Conservation (phyloP, 768 basidiomycete genomes). For the Amylocystis lapponica region DNA sequence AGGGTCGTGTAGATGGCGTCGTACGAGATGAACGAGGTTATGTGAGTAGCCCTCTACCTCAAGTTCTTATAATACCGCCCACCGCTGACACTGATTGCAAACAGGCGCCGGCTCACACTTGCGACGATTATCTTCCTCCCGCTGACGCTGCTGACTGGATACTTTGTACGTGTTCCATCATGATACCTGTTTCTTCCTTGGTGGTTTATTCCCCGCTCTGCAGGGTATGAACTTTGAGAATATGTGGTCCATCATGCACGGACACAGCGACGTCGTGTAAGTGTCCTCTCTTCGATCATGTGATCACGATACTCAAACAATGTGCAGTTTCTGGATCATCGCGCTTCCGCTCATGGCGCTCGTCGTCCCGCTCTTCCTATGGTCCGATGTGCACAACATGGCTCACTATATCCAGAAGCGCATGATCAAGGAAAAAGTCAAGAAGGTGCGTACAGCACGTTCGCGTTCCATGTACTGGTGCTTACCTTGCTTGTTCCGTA, state of each 20-base stretch:
- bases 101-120: slow-evolving; percentile 58
- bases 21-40: slow-evolving; percentile 72
- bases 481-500: no score
- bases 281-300: slow-evolving; percentile 4
- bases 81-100: background rate
- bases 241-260: slow-evolving; percentile 44
- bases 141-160: slow-evolving; percentile 63
- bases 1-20: slow-evolving; percentile 47
- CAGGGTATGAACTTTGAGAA: slow-evolving; percentile 63
- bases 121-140: slow-evolving; percentile 70
- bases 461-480: no score
- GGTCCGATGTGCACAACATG: slow-evolving; percentile 41
- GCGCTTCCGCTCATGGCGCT: slow-evolving; percentile 53
- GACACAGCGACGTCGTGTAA: slow-evolving; percentile 20
- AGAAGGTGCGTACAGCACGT: slow-evolving; percentile 23
- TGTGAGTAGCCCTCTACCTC: slow-evolving; percentile 34
- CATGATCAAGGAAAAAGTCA: slow-evolving; percentile 22
- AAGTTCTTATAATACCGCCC: background rate
- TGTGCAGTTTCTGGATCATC: slow-evolving; percentile 58
- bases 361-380: slow-evolving; percentile 48
- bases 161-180: slow-evolving; percentile 45
- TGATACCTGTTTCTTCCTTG: slow-evolving; percentile 16
- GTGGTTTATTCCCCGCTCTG: background rate
- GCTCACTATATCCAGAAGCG: slow-evolving; percentile 44
- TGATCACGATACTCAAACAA: no score